Percentiles rank a stretch among this genome's conserved stretches.
phyloP scores from a whole-genome alignment of 768 basidiomycete genomes.

The Podaxis rugospora region DNA sequence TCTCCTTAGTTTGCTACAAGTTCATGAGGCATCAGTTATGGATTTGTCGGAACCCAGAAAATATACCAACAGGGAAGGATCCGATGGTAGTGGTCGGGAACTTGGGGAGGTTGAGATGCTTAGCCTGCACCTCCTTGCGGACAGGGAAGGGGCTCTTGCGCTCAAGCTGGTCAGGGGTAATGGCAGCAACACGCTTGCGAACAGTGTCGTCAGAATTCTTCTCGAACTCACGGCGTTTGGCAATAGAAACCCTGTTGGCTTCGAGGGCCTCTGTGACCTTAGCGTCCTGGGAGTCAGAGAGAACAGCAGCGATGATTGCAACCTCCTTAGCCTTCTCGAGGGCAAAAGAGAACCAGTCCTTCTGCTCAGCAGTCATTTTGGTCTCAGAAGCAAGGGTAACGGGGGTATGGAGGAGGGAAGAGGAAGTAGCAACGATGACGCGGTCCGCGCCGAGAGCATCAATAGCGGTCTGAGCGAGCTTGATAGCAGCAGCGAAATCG shows the following conservation, averaged over 20 bases:
- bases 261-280: constrained; percentile 71
- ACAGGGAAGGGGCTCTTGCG: constrained; percentile 86
- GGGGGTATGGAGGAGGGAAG: constrained; percentile 97
- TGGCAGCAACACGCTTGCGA: constrained; percentile 90
- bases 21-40: constrained; percentile 14
- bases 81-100: constrained; percentile 99
- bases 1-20: constrained; percentile 94
- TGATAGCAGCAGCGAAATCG: constrained; percentile 81
- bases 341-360: constrained; percentile 99
- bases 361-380: constrained; percentile 83
- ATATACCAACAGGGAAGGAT: constrained; percentile 81
- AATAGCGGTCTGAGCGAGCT: constrained; percentile 80
- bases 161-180: constrained; percentile 80
- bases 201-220: constrained; percentile 88
- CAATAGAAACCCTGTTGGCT: constrained; percentile 86
- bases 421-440: constrained; percentile 92
- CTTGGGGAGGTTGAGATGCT: constrained; percentile 85
- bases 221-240: constrained; percentile 94
- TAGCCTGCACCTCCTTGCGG: constrained; percentile 85
- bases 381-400: constrained; percentile 93
- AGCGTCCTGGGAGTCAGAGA: constrained; percentile 82
- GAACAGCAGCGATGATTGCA: constrained; percentile 75
- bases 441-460: constrained; percentile 79
- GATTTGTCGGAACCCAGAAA: not conserved
- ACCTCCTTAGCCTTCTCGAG: constrained; percentile 94